These are phyloP conservation scores for Priceomyces melissophilus DNA, from an alignment of 805 yeast genomes.

Conservation along the genomic window DNA sequence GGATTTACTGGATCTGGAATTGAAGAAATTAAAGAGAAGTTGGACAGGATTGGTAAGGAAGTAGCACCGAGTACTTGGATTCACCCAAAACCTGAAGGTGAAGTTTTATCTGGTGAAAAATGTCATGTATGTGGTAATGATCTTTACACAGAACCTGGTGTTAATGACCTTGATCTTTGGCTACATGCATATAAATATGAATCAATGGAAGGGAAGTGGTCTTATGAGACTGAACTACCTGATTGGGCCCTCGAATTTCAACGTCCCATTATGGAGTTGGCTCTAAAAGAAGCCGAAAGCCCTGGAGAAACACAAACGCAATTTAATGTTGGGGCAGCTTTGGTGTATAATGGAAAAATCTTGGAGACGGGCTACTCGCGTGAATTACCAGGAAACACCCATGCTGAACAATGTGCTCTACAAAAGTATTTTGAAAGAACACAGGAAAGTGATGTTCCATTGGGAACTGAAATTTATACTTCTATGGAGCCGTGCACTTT, in stretches of 20 bases:
- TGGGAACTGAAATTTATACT: conserved; percentile 80
- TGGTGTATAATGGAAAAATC: conserved; percentile 58
- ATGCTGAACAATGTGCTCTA: conserved; percentile 94
- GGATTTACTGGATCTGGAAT: conserved; percentile 49
- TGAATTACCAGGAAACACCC: conserved; percentile 92
- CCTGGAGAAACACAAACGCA: conserved; percentile 84
- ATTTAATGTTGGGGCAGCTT: conserved; percentile 89
- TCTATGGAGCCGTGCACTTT: conserved; percentile 97
- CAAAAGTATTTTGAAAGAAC: conserved; percentile 57
- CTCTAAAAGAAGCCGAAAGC: conserved; percentile 72
- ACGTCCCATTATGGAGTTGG: conserved; percentile 63
- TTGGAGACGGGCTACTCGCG: conserved; percentile 85
- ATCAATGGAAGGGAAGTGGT: conserved; percentile 59
- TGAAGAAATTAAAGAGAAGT: conserved; percentile 38
- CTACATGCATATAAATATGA: conserved; percentile 84
- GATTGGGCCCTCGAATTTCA: conserved; percentile 74
- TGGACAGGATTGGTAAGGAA: conserved; percentile 71
- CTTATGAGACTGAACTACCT: conserved; percentile 72
- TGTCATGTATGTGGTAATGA: conserved; percentile 70
- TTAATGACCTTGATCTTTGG: conserved; percentile 84
- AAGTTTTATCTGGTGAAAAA: conserved; percentile 51
- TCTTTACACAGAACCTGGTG: conserved; percentile 83
- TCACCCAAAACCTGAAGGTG: conserved; percentile 60
- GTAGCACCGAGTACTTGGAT: conserved; percentile 66
- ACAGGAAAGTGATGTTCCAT: conserved; percentile 49